Evolutionary conservation across 345 rosid genomes (phyloP), one percentile per base, ranked within the genome.

Genomic region (Pugionium cornutum): DNA sequence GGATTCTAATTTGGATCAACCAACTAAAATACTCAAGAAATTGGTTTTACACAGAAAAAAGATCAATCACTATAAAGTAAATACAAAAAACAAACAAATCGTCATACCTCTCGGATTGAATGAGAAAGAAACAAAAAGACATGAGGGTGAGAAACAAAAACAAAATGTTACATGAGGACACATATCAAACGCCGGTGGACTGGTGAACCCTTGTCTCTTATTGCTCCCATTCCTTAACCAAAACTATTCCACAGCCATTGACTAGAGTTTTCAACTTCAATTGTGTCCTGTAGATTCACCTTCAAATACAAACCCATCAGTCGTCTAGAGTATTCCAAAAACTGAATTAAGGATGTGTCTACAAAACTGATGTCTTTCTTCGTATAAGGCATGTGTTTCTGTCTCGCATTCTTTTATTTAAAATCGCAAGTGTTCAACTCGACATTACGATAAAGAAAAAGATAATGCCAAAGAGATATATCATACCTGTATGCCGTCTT

Each of bases 401-500:
- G 18, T 18, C 18, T 18, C 18, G 18, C 18, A 18, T 18, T 18
- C 18, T 18, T 18, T 18, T 18, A 18, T 18, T 18, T 18, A 18
- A 18, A 18, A 18, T 18, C 18, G 18, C 18, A 18, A 18, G 18
- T 18, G 18, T 48, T 49, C 58, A 58, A 25, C 58, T 48, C 58
- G 4, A 68, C 49, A 67, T 58, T 31, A 57, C 31, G 6, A 36
- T 33, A 66, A 41, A 49, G 35, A 56, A 4, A 62, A 50, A 59
- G 64, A 54, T 49, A 59, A 61, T 77, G 45, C 4, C 3, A 58
- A 32, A 68, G 43, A 32, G 58, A 41, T 43, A 45, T 42, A 4
- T 3, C 8, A 55, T 55, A 86, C 97, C 81, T 72, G 82, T 58
- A 75, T 82, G 80, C 65, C 78, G 77, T 62, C 77, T 62, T 35